Percentiles rank a stretch among this genome's conserved stretches.
phyloP scores from a whole-genome alignment of 2,329 filamentous ascomycete genomes.

The Gaeumannomyces tritici region DNA sequence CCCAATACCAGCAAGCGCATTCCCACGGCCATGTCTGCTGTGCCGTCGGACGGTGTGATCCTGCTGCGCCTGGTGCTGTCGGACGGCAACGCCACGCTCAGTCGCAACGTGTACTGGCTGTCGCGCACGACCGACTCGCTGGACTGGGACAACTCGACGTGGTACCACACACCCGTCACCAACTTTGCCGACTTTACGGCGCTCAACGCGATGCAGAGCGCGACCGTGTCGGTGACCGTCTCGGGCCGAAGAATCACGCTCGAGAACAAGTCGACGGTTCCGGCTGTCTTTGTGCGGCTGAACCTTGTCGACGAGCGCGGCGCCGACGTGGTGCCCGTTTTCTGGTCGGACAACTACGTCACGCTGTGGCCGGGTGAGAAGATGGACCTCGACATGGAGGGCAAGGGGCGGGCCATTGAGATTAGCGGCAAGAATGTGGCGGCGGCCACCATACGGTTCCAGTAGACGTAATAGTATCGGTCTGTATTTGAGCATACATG shows the following conservation, averaged over 20 bases:
- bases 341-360: constrained; percentile 55
- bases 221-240: constrained; percentile 23
- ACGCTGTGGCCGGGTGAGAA: constrained; percentile 49
- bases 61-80: constrained; percentile 40
- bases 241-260: constrained; percentile 26
- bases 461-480: background rate
- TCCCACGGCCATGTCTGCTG: constrained; percentile 18
- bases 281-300: constrained; percentile 48
- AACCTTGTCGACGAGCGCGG: constrained; percentile 33
- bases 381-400: constrained; percentile 24
- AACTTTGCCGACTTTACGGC: constrained; percentile 37
- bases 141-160: constrained; percentile 46
- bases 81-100: constrained; percentile 23
- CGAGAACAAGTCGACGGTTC: constrained; percentile 39
- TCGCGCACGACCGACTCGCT: constrained; percentile 34
- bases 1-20: constrained; percentile 35
- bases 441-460: constrained; percentile 1
- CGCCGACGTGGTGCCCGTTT: constrained; percentile 37
- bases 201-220: constrained; percentile 27
- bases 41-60: constrained; percentile 23
- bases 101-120: constrained; percentile 54
- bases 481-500: too few relatives aligned
- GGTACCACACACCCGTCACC: constrained; percentile 49
- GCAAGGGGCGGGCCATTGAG: constrained; percentile 11
- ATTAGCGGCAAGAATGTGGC: constrained; percentile 17